Percentiles rank a stretch among this genome's conserved stretches.
Evolutionary conservation across 305 asterid genomes (phyloP).

Genomic region (Vinca major): DNA sequence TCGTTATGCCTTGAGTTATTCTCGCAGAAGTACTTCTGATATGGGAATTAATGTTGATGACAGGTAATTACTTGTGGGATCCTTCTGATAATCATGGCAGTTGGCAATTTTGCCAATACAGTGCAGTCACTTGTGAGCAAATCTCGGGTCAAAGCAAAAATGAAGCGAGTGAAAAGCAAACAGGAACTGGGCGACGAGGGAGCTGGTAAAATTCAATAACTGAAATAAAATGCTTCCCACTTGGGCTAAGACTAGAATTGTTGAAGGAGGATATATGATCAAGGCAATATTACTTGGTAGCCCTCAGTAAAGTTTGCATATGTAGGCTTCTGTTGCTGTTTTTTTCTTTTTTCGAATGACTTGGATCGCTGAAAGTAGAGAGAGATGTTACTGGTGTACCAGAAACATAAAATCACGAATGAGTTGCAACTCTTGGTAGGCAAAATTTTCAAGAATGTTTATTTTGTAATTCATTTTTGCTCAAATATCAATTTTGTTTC

Average conservation of each 20-base stretch:
- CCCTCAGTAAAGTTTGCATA: background rate
- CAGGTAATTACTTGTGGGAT: conserved; percentile 88
- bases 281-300: background rate
- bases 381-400: conserved; percentile 1
- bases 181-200: conserved; percentile 44
- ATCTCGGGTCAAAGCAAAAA: conserved; percentile 79
- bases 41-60: conserved; percentile 11
- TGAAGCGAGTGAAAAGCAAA: conserved; percentile 70
- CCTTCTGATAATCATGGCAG: conserved; percentile 87
- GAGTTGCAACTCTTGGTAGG: background rate
- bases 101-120: conserved; percentile 81
- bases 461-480: background rate
- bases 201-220: conserved; percentile 36
- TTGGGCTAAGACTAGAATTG: background rate
- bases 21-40: background rate
- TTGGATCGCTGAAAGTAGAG: conserved; percentile 8
- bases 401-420: background rate
- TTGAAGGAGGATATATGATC: conserved; percentile 1
- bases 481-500: conserved; percentile 1
- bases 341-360: conserved; percentile 3
- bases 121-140: conserved; percentile 81
- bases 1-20: no score
- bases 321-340: conserved; percentile 8
- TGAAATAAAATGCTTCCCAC: conserved; percentile 11
- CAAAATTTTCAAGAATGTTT: background rate